Evolutionary conservation across 2,329 filamentous ascomycete species (phyloP), one percentile per base, ranked within the genome.

Genomic region (Colletotrichum eremochloae): DNA sequence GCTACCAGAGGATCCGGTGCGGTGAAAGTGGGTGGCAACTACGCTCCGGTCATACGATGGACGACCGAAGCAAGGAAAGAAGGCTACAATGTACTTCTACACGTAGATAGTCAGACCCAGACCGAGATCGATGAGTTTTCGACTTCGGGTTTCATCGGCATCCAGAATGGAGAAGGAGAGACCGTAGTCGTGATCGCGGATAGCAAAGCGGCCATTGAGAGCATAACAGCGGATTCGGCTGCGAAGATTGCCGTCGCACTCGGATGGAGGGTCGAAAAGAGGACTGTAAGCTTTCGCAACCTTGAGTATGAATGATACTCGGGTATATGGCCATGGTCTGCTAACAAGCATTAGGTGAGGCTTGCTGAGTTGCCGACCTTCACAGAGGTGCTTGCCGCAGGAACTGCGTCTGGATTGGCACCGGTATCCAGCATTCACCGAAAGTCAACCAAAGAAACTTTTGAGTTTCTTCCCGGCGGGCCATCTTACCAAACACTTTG

Each of bases 11-110:
- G 91, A 0, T 92, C 90, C 0, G 91, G 91, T 0, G 86, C 84
- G 14, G 90, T 89, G 6, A 93, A 93, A 80, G 84, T 93, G 1
- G 91, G 91, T 6, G 91, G 91, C 2, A 93, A 93, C 79, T 93
- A 93, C 77, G 91, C 91, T 3, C 91, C 91, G 2, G 91, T 93
- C 12, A 18, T 31, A 4, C 50, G 50, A 7, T 31, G 29, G 24
- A 15, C 29, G 5, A 5, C 24, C 3, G 6, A 31, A 9, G 14
- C 12, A 15, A 53, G 15, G 29, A 18, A 31, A 5, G 6, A 31
- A 31, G 50, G 50, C 3, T 93, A 86, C 76, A 89, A 89, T 1
- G 92, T 93, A 69, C 92, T 90, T 0, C 81, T 93, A 69, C 91
- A 93, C 76, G 80, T 93, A 61, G 91, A 93, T 80, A 91, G 89